Evolutionary conservation across 1,139 yeast genomes (phyloP).

Genomic region (Hanseniaspora uvarum): DNA sequence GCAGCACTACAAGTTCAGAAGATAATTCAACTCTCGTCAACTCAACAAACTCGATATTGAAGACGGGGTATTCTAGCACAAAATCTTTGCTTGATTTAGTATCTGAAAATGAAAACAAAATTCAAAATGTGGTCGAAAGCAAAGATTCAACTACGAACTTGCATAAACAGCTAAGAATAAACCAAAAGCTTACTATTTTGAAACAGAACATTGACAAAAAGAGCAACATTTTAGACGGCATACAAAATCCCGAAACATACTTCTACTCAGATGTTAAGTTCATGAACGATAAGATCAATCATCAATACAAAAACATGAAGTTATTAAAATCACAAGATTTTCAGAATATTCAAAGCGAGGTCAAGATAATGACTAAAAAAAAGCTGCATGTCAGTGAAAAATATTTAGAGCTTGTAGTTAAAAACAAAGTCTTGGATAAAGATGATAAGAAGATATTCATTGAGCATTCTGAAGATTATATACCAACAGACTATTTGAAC

Average conservation of each 20-base stretch:
- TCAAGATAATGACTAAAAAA: not conserved
- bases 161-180: constrained; percentile 11
- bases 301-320: constrained; percentile 10
- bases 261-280: constrained; percentile 14
- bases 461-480: not conserved
- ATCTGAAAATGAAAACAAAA: not conserved
- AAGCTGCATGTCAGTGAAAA: not conserved
- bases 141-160: not conserved
- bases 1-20: not conserved
- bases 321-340: not conserved
- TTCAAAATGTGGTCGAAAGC: not conserved
- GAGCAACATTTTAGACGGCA: not conserved
- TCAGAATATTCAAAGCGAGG: not conserved
- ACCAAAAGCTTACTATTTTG: constrained; percentile 4
- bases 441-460: not conserved
- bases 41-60: not conserved
- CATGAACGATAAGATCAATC: constrained; percentile 11
- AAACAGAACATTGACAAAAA: constrained; percentile 7
- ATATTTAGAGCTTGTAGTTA: not conserved
- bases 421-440: not conserved
- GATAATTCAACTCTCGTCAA: not conserved
- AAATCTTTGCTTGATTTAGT: constrained; percentile 2
- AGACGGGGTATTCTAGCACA: not conserved
- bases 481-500: not conserved
- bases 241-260: not conserved